These are phyloP conservation scores for Leptodermis oblonga DNA, from an alignment of 257 asterid genomes.

Conservation along the genomic window DNA sequence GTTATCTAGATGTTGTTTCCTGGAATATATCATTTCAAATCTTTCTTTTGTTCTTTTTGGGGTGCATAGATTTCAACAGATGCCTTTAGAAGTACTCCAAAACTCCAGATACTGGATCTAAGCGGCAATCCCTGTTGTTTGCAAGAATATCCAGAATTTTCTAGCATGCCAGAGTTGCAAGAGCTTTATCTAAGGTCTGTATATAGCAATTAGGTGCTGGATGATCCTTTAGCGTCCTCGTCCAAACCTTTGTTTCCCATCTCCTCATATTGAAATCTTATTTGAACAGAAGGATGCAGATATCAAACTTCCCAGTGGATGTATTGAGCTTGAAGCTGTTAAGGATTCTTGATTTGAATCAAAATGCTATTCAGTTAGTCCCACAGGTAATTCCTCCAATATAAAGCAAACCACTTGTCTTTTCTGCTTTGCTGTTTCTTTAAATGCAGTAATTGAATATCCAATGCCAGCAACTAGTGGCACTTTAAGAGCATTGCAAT, in stretches of 20 bases:
- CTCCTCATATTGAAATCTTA: slow-evolving; percentile 26
- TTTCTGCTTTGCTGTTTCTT: not conserved
- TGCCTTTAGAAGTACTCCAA: slow-evolving; percentile 64
- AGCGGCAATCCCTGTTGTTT: slow-evolving; percentile 68
- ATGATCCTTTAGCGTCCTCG: slow-evolving; percentile 9
- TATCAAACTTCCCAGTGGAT: slow-evolving; percentile 64
- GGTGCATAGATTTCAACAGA: slow-evolving; percentile 64
- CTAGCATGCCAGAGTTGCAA: slow-evolving; percentile 62
- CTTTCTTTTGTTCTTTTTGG: slow-evolving; percentile 2
- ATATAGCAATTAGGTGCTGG: slow-evolving; percentile 3
- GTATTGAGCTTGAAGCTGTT: slow-evolving; percentile 54
- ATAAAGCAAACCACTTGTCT: not conserved
- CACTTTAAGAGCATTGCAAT: not conserved
- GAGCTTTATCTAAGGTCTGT: slow-evolving; percentile 92
- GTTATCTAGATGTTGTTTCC: not conserved
- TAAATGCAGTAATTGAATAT: not conserved
- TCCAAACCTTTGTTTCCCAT: slow-evolving; percentile 10
- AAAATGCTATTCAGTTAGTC: slow-evolving; percentile 64
- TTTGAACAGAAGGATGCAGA: slow-evolving; percentile 69
- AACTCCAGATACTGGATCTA: slow-evolving; percentile 86
- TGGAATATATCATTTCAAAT: not conserved
- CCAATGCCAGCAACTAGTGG: not conserved
- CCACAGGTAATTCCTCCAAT: slow-evolving; percentile 54
- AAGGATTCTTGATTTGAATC: slow-evolving; percentile 84
- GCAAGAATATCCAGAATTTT: slow-evolving; percentile 68